phyloP scores from a whole-genome alignment of 306 rosid genomes.

The Canavalia ensiformis region DNA sequence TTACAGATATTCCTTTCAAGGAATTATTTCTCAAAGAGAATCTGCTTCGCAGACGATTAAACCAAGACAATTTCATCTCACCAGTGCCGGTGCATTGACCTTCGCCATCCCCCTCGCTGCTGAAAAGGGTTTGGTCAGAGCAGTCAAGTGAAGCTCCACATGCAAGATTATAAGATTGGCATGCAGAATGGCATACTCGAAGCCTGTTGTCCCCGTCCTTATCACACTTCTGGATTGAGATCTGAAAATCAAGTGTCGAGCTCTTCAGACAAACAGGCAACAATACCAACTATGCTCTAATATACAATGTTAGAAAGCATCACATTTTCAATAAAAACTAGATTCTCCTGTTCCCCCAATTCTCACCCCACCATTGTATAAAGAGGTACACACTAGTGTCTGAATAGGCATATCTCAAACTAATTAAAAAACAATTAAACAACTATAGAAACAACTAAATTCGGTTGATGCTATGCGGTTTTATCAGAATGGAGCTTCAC shows the following conservation, averaged over 20 bases:
- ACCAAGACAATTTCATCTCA: slow-evolving; percentile 77
- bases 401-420: background rate
- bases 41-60: slow-evolving; percentile 60
- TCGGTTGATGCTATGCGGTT: background rate
- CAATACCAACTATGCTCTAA: slow-evolving; percentile 5
- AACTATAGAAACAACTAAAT: background rate
- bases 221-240: slow-evolving; percentile 94
- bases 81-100: slow-evolving; percentile 94
- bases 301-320: slow-evolving; percentile 23
- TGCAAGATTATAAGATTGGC: slow-evolving; percentile 89
- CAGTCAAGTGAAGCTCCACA: slow-evolving; percentile 98
- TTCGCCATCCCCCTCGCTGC: slow-evolving; percentile 77
- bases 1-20: slow-evolving; percentile 71
- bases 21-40: slow-evolving; percentile 71
- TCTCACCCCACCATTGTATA: slow-evolving; percentile 17
- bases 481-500: slow-evolving; percentile 11
- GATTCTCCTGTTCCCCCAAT: slow-evolving; percentile 8
- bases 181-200: slow-evolving; percentile 92
- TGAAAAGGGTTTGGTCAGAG: slow-evolving; percentile 93
- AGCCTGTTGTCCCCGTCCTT: slow-evolving; percentile 94
- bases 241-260: slow-evolving; percentile 59
- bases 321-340: slow-evolving; percentile 1
- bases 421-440: background rate
- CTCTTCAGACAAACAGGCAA: slow-evolving; percentile 42
- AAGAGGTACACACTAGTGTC: background rate